phyloP scores from a whole-genome alignment of 345 rosid species.

The Pelargonium nanum region DNA sequence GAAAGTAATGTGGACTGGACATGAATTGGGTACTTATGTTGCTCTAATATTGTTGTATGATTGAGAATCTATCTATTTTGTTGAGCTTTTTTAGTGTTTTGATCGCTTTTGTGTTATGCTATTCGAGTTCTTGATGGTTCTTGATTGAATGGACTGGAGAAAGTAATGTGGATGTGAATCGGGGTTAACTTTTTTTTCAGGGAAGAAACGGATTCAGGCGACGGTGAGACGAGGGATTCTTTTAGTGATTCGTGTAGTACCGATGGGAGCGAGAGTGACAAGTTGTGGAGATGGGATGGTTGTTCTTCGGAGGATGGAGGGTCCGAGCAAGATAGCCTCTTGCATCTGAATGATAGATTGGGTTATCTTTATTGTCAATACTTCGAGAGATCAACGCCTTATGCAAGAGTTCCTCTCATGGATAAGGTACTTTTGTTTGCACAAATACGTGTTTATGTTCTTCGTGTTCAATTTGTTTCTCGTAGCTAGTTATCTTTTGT shows the following conservation, averaged over 20 bases:
- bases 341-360: slow-evolving; percentile 60
- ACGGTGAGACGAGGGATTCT: slow-evolving; percentile 68
- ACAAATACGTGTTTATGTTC: neutral
- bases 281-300: slow-evolving; percentile 65
- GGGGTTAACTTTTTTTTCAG: slow-evolving; percentile 19
- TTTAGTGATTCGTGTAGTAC: slow-evolving; percentile 69
- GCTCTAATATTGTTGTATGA: no score
- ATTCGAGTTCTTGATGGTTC: no score
- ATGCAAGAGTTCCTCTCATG: slow-evolving; percentile 91
- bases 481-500: neutral
- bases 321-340: slow-evolving; percentile 49
- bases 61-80: no score
- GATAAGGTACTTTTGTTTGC: slow-evolving; percentile 61
- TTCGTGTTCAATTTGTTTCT: neutral
- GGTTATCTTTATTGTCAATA: slow-evolving; percentile 69
- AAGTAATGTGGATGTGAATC: neutral
- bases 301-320: slow-evolving; percentile 89
- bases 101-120: no score
- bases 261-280: slow-evolving; percentile 86
- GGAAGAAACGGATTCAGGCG: slow-evolving; percentile 71
- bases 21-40: no score
- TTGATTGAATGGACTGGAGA: neutral
- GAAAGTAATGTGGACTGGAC: no score
- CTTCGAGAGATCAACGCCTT: slow-evolving; percentile 90
- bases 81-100: no score